Conservation (phyloP, 2,329 filamentous ascomycete genomes). For the Colletotrichum zoysiae region DNA sequence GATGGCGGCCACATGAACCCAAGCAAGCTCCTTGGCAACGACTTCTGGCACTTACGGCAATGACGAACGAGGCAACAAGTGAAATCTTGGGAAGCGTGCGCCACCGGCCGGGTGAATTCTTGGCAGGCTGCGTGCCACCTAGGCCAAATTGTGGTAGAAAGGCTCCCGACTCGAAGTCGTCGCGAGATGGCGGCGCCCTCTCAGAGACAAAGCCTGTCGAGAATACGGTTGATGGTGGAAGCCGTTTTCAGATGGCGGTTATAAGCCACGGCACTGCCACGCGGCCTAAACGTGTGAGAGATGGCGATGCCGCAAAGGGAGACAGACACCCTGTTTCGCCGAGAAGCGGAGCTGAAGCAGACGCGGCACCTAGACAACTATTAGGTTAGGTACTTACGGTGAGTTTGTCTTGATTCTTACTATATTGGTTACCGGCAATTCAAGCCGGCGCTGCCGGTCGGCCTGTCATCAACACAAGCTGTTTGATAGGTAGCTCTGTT, state of each 20-base stretch:
- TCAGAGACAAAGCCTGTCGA: not conserved
- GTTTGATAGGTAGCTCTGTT: not conserved
- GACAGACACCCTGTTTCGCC: not conserved
- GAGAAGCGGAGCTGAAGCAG: not conserved
- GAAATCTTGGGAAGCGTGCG: not conserved
- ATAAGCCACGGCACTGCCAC: not conserved
- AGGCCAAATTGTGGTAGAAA: too few species aligned
- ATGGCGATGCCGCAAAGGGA: not conserved
- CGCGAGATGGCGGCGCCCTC: not conserved
- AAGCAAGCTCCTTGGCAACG: constrained; percentile 1
- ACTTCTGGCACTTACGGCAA: constrained; percentile 1
- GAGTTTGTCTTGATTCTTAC: not conserved
- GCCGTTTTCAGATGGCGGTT: not conserved
- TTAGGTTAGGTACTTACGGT: not conserved
- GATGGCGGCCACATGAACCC: not conserved
- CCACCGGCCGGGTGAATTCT: not conserved
- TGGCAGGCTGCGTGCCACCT: not conserved
- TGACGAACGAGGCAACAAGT: not conserved
- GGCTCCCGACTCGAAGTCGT: not conserved
- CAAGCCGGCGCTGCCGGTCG: not conserved
- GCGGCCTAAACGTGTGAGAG: not conserved
- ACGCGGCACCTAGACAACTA: not conserved
- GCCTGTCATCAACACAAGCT: not conserved
- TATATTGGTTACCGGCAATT: not conserved
- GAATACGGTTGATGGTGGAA: not conserved